Evolutionary conservation across 495 filamentous ascomycete genomes (phyloP).

Genomic region (Cudoniella acicularis): DNA sequence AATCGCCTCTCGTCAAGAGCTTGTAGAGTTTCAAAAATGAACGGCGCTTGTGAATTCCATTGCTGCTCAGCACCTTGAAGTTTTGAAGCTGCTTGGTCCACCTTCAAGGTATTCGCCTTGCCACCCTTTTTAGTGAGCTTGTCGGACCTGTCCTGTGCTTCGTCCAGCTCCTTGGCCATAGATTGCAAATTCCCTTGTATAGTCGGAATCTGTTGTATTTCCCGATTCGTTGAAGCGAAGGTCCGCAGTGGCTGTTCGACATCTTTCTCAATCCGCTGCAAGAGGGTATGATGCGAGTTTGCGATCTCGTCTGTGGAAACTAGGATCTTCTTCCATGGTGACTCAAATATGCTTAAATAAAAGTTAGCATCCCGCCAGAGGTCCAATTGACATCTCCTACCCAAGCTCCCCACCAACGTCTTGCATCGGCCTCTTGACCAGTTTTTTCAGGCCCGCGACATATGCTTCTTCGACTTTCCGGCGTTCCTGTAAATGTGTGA

Average conservation of each 20-base stretch:
- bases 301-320: conserved; percentile 75
- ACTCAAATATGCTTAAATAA: conserved; percentile 72
- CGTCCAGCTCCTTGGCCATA: conserved; percentile 81
- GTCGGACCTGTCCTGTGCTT: conserved; percentile 79
- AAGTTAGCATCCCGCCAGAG: conserved; percentile 16
- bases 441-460: conserved; percentile 75
- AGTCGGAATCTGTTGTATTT: conserved; percentile 79
- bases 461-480: conserved; percentile 90
- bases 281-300: conserved; percentile 77
- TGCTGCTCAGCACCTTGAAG: conserved; percentile 74
- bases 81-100: conserved; percentile 69
- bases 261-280: conserved; percentile 82
- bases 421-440: conserved; percentile 64
- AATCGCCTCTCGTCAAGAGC: conserved; percentile 83
- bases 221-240: conserved; percentile 65
- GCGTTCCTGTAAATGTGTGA: conserved; percentile 59
- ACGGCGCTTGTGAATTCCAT: conserved; percentile 96
- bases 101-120: conserved; percentile 74
- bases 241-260: conserved; percentile 82
- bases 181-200: conserved; percentile 76
- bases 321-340: conserved; percentile 90
- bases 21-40: conserved; percentile 92
- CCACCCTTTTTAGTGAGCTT: conserved; percentile 78
- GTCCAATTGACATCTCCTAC: conserved; percentile 48
- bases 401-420: conserved; percentile 76